These are phyloP conservation scores for Cutaneotrichosporon mucoides DNA, from an alignment of 1,284 basidiomycete genomes.

Conservation along the genomic window DNA sequence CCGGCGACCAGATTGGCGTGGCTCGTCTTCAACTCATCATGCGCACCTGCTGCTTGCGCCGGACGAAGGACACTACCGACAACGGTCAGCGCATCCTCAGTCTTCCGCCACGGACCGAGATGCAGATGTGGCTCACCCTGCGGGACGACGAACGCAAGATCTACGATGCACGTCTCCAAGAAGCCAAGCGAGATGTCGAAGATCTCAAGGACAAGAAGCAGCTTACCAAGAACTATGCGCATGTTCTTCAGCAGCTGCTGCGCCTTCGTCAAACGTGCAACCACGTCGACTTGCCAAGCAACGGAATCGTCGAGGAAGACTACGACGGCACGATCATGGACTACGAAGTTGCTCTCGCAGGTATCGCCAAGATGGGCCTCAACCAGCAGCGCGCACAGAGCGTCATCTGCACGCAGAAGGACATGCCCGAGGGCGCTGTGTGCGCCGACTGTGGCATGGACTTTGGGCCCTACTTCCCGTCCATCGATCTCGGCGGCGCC, in stretches of 20 bases:
- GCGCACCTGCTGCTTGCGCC: slow-evolving; percentile 91
- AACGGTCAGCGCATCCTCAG: slow-evolving; percentile 80
- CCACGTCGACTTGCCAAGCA: slow-evolving; percentile 82
- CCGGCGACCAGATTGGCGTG: slow-evolving; percentile 83
- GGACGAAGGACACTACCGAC: slow-evolving; percentile 84
- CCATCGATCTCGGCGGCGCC: slow-evolving; percentile 49
- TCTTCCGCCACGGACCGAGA: slow-evolving; percentile 81
- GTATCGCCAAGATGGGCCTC: slow-evolving; percentile 77
- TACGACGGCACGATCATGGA: slow-evolving; percentile 60
- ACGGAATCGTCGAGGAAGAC: slow-evolving; percentile 46
- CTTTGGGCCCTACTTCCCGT: slow-evolving; percentile 56
- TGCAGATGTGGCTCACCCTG: slow-evolving; percentile 79
- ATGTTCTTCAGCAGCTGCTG: slow-evolving; percentile 91
- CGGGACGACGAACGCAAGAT: slow-evolving; percentile 75
- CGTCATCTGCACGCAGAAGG: slow-evolving; percentile 74
- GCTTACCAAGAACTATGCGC: slow-evolving; percentile 89
- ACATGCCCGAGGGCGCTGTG: slow-evolving; percentile 71
- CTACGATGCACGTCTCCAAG: slow-evolving; percentile 73
- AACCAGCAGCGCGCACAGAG: slow-evolving; percentile 67
- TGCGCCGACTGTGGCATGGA: slow-evolving; percentile 83
- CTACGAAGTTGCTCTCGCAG: slow-evolving; percentile 70
- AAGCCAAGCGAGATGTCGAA: slow-evolving; percentile 48
- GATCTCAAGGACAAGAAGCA: slow-evolving; percentile 80
- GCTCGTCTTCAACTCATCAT: slow-evolving; percentile 95
- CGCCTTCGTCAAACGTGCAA: slow-evolving; percentile 96